phyloP scores from a whole-genome alignment of 2,329 filamentous ascomycete genomes.

The Colletotrichum brevisporum region DNA sequence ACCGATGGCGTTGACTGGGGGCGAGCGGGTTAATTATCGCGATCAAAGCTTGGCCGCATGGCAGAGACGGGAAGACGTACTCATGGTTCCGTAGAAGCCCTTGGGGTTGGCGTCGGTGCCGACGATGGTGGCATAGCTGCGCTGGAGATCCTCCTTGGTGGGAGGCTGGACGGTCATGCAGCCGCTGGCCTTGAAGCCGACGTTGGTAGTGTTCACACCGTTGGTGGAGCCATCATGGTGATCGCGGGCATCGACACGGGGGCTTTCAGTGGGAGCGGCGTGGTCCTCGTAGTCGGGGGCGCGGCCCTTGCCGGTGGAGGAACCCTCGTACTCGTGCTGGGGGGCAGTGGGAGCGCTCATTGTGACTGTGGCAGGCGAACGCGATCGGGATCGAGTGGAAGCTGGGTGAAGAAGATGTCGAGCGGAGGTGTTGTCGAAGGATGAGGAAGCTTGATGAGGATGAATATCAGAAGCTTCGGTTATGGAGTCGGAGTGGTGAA shows the following conservation, averaged over 20 bases:
- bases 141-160: constrained; percentile 85
- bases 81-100: constrained; percentile 93
- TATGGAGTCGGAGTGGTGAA: constrained; percentile 22
- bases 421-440: constrained; percentile 19
- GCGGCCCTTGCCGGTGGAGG: constrained; percentile 38
- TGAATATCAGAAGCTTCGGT: constrained; percentile 27
- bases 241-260: no score
- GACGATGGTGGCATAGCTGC: constrained; percentile 78
- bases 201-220: constrained; percentile 42
- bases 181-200: constrained; percentile 65
- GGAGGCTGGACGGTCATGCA: constrained; percentile 84
- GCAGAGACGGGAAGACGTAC: constrained; percentile 60
- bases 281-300: constrained; percentile 37
- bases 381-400: constrained; percentile 17
- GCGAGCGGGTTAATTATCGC: constrained; percentile 22
- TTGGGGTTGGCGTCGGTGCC: constrained; percentile 78
- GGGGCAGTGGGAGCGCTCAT: constrained; percentile 38
- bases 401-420: constrained; percentile 28
- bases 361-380: constrained; percentile 27
- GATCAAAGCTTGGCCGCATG: background rate
- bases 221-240: constrained; percentile 14
- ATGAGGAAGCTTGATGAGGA: constrained; percentile 39
- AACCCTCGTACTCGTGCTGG: constrained; percentile 33
- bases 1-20: constrained; percentile 79
- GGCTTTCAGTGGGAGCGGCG: background rate